These are phyloP conservation scores for Neoboletus brunneissimus DNA, from an alignment of 768 basidiomycete genomes.

Conservation along the genomic window DNA sequence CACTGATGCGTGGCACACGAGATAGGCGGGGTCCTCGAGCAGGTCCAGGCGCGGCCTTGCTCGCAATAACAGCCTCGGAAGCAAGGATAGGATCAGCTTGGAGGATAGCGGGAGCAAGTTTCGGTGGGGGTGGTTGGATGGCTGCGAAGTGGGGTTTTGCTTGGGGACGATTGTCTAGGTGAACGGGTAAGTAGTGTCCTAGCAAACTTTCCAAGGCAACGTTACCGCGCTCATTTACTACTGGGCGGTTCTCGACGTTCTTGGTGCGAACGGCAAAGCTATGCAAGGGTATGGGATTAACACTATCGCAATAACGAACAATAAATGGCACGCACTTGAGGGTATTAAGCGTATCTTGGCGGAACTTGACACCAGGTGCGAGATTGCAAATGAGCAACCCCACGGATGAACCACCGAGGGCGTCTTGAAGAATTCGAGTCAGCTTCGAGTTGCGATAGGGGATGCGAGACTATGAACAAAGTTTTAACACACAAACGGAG, in stretches of 20 bases:
- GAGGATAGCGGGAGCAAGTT: conserved; percentile 45
- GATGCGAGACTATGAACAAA: conserved; percentile 55
- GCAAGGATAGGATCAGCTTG: conserved; percentile 39
- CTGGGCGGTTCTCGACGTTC: conserved; percentile 80
- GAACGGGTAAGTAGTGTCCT: background rate
- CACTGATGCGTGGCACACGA: conserved; percentile 33
- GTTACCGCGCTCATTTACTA: conserved; percentile 74
- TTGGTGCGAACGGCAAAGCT: conserved; percentile 83
- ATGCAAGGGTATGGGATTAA: conserved; percentile 10
- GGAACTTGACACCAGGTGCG: conserved; percentile 77
- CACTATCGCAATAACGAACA: background rate
- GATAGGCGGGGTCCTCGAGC: conserved; percentile 30
- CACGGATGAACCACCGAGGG: conserved; percentile 77
- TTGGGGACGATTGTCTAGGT: conserved; percentile 54
- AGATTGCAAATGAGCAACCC: conserved; percentile 85
- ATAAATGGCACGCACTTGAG: conserved; percentile 58
- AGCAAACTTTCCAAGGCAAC: conserved; percentile 12
- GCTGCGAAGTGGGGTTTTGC: conserved; percentile 69
- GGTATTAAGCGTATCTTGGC: conserved; percentile 87
- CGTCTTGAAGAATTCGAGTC: conserved; percentile 87
- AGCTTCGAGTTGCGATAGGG: conserved; percentile 90
- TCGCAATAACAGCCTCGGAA: conserved; percentile 5
- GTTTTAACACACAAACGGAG: conserved; percentile 5
- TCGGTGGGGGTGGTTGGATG: conserved; percentile 43
- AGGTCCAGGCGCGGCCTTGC: conserved; percentile 11